Percentiles rank a stretch among this genome's conserved stretches.
phyloP scores from a whole-genome alignment of 192 early-diverging fungal genomes.

The Thamnidium elegans region DNA sequence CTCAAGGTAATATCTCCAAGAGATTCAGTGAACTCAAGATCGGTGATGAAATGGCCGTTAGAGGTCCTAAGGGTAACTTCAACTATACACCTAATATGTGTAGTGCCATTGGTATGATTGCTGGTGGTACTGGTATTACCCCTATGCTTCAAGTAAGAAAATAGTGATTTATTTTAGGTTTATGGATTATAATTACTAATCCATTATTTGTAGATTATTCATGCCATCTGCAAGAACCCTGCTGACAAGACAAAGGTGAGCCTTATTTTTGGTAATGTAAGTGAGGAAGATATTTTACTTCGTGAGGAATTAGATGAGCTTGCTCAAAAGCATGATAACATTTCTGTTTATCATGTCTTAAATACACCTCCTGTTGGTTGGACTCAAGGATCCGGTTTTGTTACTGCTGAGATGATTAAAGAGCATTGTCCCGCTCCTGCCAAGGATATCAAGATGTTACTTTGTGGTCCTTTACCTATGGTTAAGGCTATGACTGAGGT shows the following conservation, averaged over 20 bases:
- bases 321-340: constrained; percentile 67
- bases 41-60: constrained; percentile 72
- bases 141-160: constrained; percentile 85
- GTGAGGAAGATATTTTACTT: constrained; percentile 84
- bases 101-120: constrained; percentile 72
- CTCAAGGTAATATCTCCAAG: constrained; percentile 78
- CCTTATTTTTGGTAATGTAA: constrained; percentile 93
- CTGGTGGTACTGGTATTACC: constrained; percentile 75
- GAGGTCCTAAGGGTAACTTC: constrained; percentile 90
- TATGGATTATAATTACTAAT: constrained; percentile 10
- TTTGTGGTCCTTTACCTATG: constrained; percentile 64
- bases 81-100: constrained; percentile 81
- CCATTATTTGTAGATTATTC: constrained; percentile 70
- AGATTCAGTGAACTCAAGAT: constrained; percentile 63
- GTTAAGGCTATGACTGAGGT: constrained; percentile 22
- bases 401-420: constrained; percentile 79
- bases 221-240: constrained; percentile 80
- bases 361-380: constrained; percentile 78
- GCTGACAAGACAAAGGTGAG: constrained; percentile 81
- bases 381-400: constrained; percentile 84
- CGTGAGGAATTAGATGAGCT: constrained; percentile 78
- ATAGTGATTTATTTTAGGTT: too few relatives aligned
- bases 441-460: constrained; percentile 78
- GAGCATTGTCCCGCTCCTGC: constrained; percentile 71
- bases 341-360: constrained; percentile 80